A percentile compares a stretch with the other conserved stretches of the same genome.
Evolutionary conservation across 2,329 filamentous ascomycete genomes (phyloP).

Genomic region (Acephala macrosclerotiorum): DNA sequence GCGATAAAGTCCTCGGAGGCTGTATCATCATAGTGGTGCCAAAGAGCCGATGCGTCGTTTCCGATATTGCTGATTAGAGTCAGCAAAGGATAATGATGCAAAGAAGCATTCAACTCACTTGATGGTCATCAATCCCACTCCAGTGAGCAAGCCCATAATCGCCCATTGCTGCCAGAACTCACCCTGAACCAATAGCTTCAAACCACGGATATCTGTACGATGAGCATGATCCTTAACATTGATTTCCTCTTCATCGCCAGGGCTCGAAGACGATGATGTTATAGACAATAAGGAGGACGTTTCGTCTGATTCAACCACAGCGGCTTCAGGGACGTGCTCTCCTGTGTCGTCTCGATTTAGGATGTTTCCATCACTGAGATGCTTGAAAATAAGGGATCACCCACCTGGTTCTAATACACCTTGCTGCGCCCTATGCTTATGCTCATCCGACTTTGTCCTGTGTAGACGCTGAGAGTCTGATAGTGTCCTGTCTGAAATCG

Average conservation of each 20-base stretch:
- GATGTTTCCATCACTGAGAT: conserved; percentile 40
- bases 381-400: conserved; percentile 50
- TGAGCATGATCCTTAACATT: conserved; percentile 75
- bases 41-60: conserved; percentile 85
- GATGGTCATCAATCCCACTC: conserved; percentile 97
- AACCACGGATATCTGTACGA: conserved; percentile 89
- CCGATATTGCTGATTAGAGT: conserved; percentile 80
- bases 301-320: conserved; percentile 66
- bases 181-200: conserved; percentile 71
- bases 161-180: conserved; percentile 93
- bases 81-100: background rate
- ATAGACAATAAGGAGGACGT: conserved; percentile 81
- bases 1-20: conserved; percentile 78
- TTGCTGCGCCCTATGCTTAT: conserved; percentile 48
- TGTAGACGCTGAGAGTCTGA: conserved; percentile 46
- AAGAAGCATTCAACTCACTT: conserved; percentile 71
- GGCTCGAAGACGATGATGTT: conserved; percentile 57
- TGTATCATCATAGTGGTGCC: conserved; percentile 82
- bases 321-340: conserved; percentile 40
- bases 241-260: conserved; percentile 57
- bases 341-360: conserved; percentile 42
- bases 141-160: conserved; percentile 89
- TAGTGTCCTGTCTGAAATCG: conserved; percentile 44
- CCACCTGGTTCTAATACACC: conserved; percentile 68
- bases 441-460: conserved; percentile 54